These are phyloP conservation scores for Fraxinus cuspidata DNA, from an alignment of 257 asterid species.

Conservation along the genomic window DNA sequence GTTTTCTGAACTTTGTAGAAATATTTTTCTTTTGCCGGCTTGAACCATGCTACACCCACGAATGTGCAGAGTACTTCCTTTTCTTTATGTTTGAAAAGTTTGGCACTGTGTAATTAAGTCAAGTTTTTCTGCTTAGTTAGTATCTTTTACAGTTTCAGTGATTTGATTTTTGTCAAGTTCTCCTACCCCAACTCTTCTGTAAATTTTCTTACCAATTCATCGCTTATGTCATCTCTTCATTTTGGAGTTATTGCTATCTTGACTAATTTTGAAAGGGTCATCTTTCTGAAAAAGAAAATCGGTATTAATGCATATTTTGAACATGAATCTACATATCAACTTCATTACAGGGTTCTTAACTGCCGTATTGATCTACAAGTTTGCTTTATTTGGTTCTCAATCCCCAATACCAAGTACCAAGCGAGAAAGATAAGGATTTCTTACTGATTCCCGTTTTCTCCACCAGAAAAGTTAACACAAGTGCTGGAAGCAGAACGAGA, in stretches of 20 bases:
- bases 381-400: slow-evolving; percentile 18
- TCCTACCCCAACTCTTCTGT: background rate
- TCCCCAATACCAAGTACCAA: background rate
- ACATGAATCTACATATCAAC: background rate
- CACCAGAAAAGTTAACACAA: slow-evolving; percentile 69
- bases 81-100: background rate
- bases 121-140: background rate
- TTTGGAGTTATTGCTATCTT: background rate
- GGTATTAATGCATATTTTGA: background rate
- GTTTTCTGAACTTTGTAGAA: background rate
- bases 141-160: background rate
- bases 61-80: background rate
- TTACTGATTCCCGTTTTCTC: slow-evolving; percentile 26
- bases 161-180: background rate
- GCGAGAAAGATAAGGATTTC: slow-evolving; percentile 3
- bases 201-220: background rate
- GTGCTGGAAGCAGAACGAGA: slow-evolving; percentile 92
- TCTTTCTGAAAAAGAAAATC: background rate
- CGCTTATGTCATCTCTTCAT: background rate
- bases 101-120: background rate
- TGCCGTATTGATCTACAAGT: background rate
- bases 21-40: background rate
- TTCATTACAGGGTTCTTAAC: background rate
- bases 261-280: background rate
- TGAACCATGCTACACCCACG: background rate